Evolutionary conservation across 139 green algal species (phyloP), one percentile per base, ranked within the genome.

Genomic region (Pleodorina starrii): DNA sequence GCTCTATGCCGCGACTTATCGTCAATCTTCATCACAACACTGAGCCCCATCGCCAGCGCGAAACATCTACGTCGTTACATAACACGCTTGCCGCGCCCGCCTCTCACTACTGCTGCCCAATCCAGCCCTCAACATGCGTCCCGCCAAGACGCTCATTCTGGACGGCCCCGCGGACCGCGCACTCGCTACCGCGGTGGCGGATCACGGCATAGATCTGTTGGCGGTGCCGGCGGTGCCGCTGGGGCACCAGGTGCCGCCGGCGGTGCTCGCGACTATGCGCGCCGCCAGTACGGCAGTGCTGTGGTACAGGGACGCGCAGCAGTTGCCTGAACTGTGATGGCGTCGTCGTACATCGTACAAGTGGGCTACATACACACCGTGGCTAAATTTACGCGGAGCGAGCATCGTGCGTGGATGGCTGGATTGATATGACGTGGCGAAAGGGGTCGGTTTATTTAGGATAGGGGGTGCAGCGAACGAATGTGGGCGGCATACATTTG

Each of bases 241-340:
- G 25, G 25, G 25, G 54, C 46, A 42, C 5, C 83, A 71, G 68
- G 44, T 80, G 66, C 68, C 83, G 17, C 66, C 83, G 35, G 23
- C 36, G 46, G 32, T 88, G 44, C 35, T 88, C 25, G 66, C 83
- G 40, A 80, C 66, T 66, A 44, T 88, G 83, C 44, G 83, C 10
- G 32, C 44, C 32, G 35, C 44, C 23, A 21, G 35, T 23, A 46
- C 40, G 40, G 83, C 83, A n/a, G 83, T 88, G 66, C 66, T 88
- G 44, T 79, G 66, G 83, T 51, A 88, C 48, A 43, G 83, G 7
- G 66, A 88, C n/a, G n/a, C n/a, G n/a, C n/a, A n/a, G n/a, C n/a
- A n/a, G n/a, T n/a, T n/a, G n/a, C n/a, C n/a, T n/a, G n/a, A n/a
- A n/a, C n/a, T n/a, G n/a, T n/a, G n/a, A n/a, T n/a, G n/a, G n/a